Base-by-base conservation (phyloP, 805 yeast species). In the Saturnispora zaruensis region DNA sequence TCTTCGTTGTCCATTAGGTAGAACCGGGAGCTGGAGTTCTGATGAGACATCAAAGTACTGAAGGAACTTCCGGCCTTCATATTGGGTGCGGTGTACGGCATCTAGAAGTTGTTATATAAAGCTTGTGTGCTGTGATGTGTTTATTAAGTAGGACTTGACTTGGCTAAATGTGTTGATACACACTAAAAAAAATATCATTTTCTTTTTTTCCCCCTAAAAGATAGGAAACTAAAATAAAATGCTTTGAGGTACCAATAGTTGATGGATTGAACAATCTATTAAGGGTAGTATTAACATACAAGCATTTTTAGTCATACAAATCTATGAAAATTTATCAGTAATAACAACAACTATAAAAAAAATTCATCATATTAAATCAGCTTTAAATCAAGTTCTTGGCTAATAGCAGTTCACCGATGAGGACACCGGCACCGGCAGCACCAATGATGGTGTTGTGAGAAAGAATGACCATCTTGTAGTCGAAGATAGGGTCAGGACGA, bases 401-500 rank as follows among this genome's bases (percentile, higher is more conserved):
- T 53, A 78, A 69, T 60, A 93, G 75, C 49, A 89, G 75, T 73
- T 93, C 99, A 48, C 95, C 99, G 66, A 93, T 93, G 68, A 93
- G 79, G 53, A 93, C 76, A 68, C 99, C 99, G 7, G 97, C 85
- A 66, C 99, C 99, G 24, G 99, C 99, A 63, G 99, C 99, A 64
- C 99, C 99, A 58, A 93, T 87, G 61, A 93, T 78, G 49, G 99
- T 93, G 76, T 93, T 93, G 70, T 93, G 99, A 25, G 97, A 90
- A 57, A 93, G 74, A n/a, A 89, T 93, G 49, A 93, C 96, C 90
- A 93, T 91, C 73, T 93, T 93, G 74, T 78, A 81, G 68, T 93
- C 99, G 59, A 93, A 76, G 11, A 93, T 87, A 7, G 96, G 89
- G 66, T 93, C 99, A 59, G 81, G 86, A 73, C 99, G 83, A 53